Conservation (phyloP, 352 stramenopile genomes). For the Phytophthora chlamydospora region DNA sequence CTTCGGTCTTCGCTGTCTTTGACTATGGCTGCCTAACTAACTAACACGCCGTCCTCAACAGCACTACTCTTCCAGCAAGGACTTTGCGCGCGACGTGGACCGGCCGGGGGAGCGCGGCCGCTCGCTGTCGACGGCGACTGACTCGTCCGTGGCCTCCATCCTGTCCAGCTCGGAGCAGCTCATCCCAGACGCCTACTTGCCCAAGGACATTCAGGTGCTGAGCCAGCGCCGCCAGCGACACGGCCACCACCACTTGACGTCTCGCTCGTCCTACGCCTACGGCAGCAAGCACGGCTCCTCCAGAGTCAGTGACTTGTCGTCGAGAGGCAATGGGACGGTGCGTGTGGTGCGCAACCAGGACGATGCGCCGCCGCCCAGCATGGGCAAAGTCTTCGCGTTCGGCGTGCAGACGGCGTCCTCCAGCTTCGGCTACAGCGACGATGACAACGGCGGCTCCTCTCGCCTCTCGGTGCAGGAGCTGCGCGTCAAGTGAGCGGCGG, state of each 20-base stretch:
- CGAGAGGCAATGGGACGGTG: constrained; percentile 14
- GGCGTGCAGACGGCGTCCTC: constrained; percentile 39
- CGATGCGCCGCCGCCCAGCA: constrained; percentile 12
- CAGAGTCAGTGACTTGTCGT: constrained; percentile 30
- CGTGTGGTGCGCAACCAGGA: constrained; percentile 27
- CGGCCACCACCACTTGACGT: constrained; percentile 28
- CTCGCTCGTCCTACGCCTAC: constrained; percentile 24
- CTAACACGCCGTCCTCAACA: background rate
- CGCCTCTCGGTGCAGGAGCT: constrained; percentile 28
- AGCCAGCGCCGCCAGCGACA: constrained; percentile 53
- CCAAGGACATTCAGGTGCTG: constrained; percentile 71
- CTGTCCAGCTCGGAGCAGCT: constrained; percentile 63
- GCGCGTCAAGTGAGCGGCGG: constrained; percentile 26
- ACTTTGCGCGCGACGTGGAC: constrained; percentile 34
- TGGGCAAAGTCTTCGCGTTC: constrained; percentile 32
- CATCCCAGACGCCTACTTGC: constrained; percentile 63
- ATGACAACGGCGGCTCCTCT: constrained; percentile 27
- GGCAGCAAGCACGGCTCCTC: constrained; percentile 28
- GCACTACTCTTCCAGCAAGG: constrained; percentile 35
- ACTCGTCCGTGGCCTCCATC: constrained; percentile 65
- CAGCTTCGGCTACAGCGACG: constrained; percentile 45
- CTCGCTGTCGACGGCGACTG: constrained; percentile 46
- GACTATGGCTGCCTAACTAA: background rate
- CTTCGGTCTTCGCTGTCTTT: too few species aligned
- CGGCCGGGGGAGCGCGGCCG: constrained; percentile 33